Evolutionary conservation across 163 green algal genomes (phyloP).

Genomic region (Prototheca cutis): DNA sequence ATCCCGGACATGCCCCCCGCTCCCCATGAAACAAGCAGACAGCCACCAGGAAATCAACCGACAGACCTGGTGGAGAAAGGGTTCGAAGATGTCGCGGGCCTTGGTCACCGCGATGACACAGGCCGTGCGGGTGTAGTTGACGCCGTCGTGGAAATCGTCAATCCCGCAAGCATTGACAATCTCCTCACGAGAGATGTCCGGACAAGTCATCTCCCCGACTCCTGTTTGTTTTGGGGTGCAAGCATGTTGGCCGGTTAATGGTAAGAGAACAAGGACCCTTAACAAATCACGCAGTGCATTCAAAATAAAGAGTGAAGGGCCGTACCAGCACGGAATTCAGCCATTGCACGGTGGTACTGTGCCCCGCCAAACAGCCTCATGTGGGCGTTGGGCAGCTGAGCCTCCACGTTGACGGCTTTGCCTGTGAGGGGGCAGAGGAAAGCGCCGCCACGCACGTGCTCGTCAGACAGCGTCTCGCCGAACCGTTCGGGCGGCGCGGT

Average conservation of each 20-base stretch:
- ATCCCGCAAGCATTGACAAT: constrained; percentile 93
- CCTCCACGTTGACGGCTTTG: background rate
- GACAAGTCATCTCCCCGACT: constrained; percentile 65
- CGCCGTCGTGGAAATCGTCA: constrained; percentile 90
- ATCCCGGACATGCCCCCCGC: background rate
- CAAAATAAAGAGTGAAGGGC: no score
- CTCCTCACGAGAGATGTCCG: constrained; percentile 76
- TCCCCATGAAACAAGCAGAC: no score
- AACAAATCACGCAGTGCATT: no score
- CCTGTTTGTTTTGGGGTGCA: no score
- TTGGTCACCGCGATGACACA: constrained; percentile 86
- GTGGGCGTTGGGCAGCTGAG: constrained; percentile 67
- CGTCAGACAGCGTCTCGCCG: constrained; percentile 91
- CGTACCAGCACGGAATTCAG: constrained; percentile 70
- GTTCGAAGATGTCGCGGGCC: constrained; percentile 79
- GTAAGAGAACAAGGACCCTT: no score
- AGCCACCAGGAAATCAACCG: no score
- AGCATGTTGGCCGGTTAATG: no score
- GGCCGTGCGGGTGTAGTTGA: constrained; percentile 90
- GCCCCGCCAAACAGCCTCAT: constrained; percentile 93
- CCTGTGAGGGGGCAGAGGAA: constrained; percentile 45
- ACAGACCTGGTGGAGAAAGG: constrained; percentile 77
- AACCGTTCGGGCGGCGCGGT: constrained; percentile 73
- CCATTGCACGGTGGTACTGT: constrained; percentile 91
- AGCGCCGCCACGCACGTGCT: constrained; percentile 78